A percentile compares a stretch with the other conserved stretches of the same genome.
Evolutionary conservation across 2,329 filamentous ascomycete species (phyloP).

Genomic region (Keithomyces neogunnii): DNA sequence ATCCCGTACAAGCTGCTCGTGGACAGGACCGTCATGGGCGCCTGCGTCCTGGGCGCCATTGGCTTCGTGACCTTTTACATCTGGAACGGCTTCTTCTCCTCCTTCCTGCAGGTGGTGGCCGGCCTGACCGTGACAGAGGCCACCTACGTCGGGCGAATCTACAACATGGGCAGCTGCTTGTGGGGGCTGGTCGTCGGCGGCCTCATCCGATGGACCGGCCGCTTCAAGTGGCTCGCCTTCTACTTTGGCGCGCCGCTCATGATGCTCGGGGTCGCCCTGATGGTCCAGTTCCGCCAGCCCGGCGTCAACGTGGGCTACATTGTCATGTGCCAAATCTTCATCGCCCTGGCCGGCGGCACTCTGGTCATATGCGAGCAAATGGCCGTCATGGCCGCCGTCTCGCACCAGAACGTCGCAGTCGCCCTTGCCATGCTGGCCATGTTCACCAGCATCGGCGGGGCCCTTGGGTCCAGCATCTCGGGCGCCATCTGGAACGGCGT

Average conservation of each 20-base stretch:
- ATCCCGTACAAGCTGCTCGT: slow-evolving; percentile 32
- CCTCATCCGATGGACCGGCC: slow-evolving; percentile 22
- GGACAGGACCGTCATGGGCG: slow-evolving; percentile 15
- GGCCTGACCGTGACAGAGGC: slow-evolving; percentile 18
- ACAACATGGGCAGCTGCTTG: slow-evolving; percentile 28
- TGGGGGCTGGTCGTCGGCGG: slow-evolving; percentile 29
- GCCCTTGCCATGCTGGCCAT: slow-evolving; percentile 24
- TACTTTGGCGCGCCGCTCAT: slow-evolving; percentile 21
- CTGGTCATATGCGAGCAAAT: slow-evolving; percentile 22
- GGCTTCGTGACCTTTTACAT: slow-evolving; percentile 21
- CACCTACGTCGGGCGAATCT: slow-evolving; percentile 24
- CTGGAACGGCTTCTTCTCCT: slow-evolving; percentile 33
- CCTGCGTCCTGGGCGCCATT: slow-evolving; percentile 15
- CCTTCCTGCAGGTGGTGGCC: slow-evolving; percentile 30
- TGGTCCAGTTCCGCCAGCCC: slow-evolving; percentile 27
- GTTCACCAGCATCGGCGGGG: slow-evolving; percentile 21
- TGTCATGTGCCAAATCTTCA: slow-evolving; percentile 30
- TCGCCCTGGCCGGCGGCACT: slow-evolving; percentile 18
- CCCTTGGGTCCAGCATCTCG: slow-evolving; percentile 22
- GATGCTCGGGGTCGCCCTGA: slow-evolving; percentile 18
- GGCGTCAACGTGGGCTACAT: slow-evolving; percentile 22
- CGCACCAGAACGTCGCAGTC: slow-evolving; percentile 24
- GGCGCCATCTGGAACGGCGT: slow-evolving; percentile 25
- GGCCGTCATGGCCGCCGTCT: slow-evolving; percentile 22
- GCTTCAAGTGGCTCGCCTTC: slow-evolving; percentile 24